Conservation (phyloP, 2,329 filamentous ascomycete genomes). For the Chrysoporthe puriensis region DNA sequence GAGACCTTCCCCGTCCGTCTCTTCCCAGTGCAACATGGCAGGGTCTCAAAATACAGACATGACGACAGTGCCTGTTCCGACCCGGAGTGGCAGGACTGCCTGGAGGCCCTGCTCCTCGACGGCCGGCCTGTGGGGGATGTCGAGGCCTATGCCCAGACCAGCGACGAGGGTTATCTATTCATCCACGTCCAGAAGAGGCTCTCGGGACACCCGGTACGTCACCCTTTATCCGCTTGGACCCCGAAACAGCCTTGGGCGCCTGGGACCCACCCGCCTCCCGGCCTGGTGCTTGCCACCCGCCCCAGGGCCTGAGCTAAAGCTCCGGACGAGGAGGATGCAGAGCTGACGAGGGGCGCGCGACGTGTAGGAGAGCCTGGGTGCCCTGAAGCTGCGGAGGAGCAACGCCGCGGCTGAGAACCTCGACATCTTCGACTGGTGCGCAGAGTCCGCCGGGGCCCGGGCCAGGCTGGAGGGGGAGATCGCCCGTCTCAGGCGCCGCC, state of each 20-base stretch:
- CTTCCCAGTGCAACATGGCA: conserved; percentile 59
- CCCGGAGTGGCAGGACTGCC: conserved; percentile 68
- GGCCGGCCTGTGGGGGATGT: conserved; percentile 54
- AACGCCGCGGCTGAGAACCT: conserved; percentile 58
- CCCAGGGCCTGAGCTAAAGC: conserved; percentile 7
- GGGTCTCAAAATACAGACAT: conserved; percentile 54
- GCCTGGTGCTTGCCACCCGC: neutral
- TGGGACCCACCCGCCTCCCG: neutral
- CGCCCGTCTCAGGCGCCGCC: conserved; percentile 45
- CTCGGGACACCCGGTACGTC: conserved; percentile 68
- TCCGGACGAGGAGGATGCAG: neutral
- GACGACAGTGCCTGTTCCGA: conserved; percentile 58
- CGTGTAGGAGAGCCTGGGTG: conserved; percentile 68
- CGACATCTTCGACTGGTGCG: conserved; percentile 73
- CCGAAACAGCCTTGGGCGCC: neutral
- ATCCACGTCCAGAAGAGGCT: conserved; percentile 69
- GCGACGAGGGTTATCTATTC: conserved; percentile 55
- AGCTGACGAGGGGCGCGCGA: conserved; percentile 31
- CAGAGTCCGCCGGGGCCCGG: conserved; percentile 56
- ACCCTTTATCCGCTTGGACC: conserved; percentile 22
- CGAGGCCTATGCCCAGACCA: conserved; percentile 62
- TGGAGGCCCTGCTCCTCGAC: conserved; percentile 60
- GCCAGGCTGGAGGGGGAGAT: conserved; percentile 49
- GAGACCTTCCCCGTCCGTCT: neutral
- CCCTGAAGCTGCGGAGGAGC: conserved; percentile 59